Evolutionary conservation across 768 basidiomycete species (phyloP).

Genomic region (Kwoniella sp.): DNA sequence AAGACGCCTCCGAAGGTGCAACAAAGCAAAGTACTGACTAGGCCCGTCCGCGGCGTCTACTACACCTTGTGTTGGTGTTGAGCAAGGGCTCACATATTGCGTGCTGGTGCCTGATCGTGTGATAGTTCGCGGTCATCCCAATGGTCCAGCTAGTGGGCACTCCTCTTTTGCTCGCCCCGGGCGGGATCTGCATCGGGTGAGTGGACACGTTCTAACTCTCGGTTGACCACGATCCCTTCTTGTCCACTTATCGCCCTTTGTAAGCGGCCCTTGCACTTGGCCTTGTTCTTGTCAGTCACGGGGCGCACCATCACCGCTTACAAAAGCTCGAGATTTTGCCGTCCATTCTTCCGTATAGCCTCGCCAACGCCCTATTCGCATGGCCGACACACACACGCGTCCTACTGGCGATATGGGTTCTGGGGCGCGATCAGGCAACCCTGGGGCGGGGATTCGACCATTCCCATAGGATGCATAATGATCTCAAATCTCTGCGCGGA

Average conservation of each 20-base stretch:
- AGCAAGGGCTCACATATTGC: too few species aligned
- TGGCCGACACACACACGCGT: conserved; percentile 26
- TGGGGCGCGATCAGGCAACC: conserved; percentile 29
- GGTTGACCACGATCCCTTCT: too few species aligned
- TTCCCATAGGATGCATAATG: conserved; percentile 23
- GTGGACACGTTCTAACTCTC: too few species aligned
- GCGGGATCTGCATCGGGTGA: conserved; percentile 24
- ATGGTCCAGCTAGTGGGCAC: conserved; percentile 29
- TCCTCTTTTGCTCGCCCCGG: conserved; percentile 22
- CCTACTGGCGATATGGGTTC: conserved; percentile 41
- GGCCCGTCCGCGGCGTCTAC: too few species aligned
- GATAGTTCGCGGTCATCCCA: conserved; percentile 14
- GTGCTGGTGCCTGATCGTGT: conserved; percentile 12
- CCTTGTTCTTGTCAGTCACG: too few species aligned
- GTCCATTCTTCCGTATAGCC: neutral
- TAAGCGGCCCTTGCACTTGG: too few species aligned
- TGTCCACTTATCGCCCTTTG: too few species aligned
- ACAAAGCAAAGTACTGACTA: conserved; percentile 20
- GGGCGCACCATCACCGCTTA: conserved; percentile 21
- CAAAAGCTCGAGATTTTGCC: neutral
- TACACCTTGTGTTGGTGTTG: too few species aligned
- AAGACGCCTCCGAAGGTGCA: conserved; percentile 26
- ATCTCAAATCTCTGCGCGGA: conserved; percentile 42
- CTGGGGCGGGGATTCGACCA: conserved; percentile 39
- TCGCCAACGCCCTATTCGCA: conserved; percentile 32